Percentiles rank a stretch among this genome's conserved stretches.
phyloP scores from a whole-genome alignment of 1,284 basidiomycete species.

The Ganoderma leucocontextum region DNA sequence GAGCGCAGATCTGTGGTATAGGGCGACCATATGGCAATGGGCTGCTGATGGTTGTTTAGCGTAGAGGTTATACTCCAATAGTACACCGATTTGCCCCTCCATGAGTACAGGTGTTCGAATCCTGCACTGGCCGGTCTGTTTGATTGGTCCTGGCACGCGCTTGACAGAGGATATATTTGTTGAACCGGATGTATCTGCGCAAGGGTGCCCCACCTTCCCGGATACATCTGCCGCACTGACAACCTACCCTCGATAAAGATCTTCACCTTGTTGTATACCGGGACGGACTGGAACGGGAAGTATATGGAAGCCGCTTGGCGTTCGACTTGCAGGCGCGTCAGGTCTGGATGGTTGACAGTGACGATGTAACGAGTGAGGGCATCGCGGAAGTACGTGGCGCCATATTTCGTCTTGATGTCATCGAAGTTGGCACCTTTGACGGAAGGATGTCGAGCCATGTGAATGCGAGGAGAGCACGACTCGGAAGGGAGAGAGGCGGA shows the following conservation, averaged over 20 bases:
- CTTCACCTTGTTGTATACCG: constrained; percentile 28
- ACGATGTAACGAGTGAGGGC: constrained; percentile 41
- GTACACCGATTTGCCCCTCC: too few species aligned
- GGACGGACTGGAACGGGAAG: constrained; percentile 18
- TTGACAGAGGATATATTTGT: too few species aligned
- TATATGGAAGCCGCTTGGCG: neutral
- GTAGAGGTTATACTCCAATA: too few species aligned
- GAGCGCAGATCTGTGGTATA: too few species aligned
- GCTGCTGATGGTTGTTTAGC: too few species aligned
- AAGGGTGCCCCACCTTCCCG: too few species aligned
- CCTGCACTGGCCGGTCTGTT: too few species aligned
- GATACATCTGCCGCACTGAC: too few species aligned
- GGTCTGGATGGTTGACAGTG: neutral
- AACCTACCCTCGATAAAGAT: constrained; percentile 19
- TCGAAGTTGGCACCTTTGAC: neutral
- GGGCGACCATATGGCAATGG: too few species aligned
- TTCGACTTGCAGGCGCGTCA: constrained; percentile 14
- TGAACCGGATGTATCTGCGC: too few species aligned
- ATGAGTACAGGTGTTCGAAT: too few species aligned
- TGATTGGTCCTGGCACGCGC: too few species aligned
- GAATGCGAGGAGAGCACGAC: neutral
- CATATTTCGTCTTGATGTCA: constrained; percentile 28
- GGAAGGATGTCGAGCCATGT: neutral
- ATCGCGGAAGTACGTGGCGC: constrained; percentile 37
- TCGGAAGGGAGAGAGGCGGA: neutral